phyloP scores from a whole-genome alignment of 2,329 filamentous ascomycete genomes.

The Exophiala aquamarina region DNA sequence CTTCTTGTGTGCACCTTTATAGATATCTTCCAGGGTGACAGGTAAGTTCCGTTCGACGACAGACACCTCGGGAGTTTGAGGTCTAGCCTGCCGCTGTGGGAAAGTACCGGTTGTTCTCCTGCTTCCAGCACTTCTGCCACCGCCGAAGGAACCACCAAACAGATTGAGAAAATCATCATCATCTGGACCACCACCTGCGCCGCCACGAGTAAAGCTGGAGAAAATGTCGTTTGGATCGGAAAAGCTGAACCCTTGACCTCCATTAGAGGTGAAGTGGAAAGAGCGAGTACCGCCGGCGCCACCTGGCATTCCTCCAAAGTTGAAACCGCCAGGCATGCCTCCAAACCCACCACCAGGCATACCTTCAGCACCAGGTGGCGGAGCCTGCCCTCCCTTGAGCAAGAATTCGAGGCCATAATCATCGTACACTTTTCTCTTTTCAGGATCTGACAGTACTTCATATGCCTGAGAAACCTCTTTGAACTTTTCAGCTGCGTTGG shows the following conservation, averaged over 20 bases:
- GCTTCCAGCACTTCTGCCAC: constrained; percentile 39
- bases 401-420: constrained; percentile 93
- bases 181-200: constrained; percentile 43
- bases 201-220: constrained; percentile 67
- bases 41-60: constrained; percentile 83
- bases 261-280: constrained; percentile 54
- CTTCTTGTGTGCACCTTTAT: constrained; percentile 85
- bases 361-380: constrained; percentile 57
- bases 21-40: constrained; percentile 84
- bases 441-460: constrained; percentile 94
- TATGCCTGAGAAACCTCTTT: constrained; percentile 98
- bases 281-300: constrained; percentile 43
- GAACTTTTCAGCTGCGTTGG: constrained; percentile 85
- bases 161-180: constrained; percentile 58
- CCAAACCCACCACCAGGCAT: constrained; percentile 44
- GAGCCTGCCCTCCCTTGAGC: constrained; percentile 73
- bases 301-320: constrained; percentile 50
- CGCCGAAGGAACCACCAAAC: constrained; percentile 46
- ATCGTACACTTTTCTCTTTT: constrained; percentile 95
- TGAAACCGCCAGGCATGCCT: constrained; percentile 56
- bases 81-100: constrained; percentile 24
- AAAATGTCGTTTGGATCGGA: constrained; percentile 83
- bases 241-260: constrained; percentile 71
- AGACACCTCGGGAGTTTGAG: constrained; percentile 75
- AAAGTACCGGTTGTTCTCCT: constrained; percentile 34